Conservation (phyloP, 2,329 filamentous ascomycete genomes). For the Sporothrix schenckii region DNA sequence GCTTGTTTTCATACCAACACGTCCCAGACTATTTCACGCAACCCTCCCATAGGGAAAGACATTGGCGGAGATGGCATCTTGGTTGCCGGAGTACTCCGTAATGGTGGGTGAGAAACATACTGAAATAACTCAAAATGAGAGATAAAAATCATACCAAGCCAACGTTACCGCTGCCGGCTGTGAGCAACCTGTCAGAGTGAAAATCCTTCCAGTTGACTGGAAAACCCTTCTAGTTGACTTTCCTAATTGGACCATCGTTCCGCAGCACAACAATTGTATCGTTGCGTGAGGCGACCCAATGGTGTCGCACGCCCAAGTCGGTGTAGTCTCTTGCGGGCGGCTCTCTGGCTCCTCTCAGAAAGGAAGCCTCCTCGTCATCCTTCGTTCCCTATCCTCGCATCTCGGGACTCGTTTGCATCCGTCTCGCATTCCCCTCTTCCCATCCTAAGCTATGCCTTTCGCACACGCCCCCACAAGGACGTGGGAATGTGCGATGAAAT, state of each 20-base stretch:
- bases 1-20: no score
- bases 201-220: no score
- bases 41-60: not conserved
- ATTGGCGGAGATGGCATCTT: not conserved
- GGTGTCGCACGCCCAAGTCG: no score
- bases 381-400: not conserved
- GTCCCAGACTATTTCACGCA: no score
- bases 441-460: not conserved
- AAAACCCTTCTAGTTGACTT: not conserved
- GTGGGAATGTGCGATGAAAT: no score
- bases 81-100: no score
- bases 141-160: slow-evolving; percentile 1
- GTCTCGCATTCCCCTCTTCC: not conserved
- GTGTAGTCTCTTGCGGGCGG: no score
- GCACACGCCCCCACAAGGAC: not conserved
- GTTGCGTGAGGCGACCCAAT: no score
- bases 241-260: not conserved
- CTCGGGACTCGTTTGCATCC: not conserved
- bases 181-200: not conserved
- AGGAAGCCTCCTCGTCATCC: no score
- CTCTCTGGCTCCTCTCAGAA: no score
- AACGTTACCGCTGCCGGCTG: not conserved
- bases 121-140: not conserved
- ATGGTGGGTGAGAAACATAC: not conserved
- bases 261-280: no score